Percentiles rank a stretch among this genome's conserved stretches.
Conservation (phyloP, 2,329 filamentous ascomycete genomes). For the Colletotrichum destructivum region DNA sequence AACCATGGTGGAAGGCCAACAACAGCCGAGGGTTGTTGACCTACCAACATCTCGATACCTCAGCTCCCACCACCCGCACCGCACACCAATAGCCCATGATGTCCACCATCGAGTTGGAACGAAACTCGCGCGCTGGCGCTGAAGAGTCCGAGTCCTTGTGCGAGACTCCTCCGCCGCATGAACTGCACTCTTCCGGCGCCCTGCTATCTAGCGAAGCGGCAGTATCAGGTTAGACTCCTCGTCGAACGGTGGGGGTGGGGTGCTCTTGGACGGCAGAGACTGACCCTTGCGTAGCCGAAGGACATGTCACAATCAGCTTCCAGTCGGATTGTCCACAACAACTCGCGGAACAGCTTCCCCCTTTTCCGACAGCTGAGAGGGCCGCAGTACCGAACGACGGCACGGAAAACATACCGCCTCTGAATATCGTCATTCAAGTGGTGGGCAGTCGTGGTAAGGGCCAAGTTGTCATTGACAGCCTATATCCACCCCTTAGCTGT, state of each 20-base stretch:
- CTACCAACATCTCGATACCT: neutral
- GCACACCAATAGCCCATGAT: neutral
- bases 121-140: neutral
- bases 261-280: neutral
- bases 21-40: neutral
- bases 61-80: no score
- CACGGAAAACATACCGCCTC: neutral
- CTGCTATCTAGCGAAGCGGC: slow-evolving; percentile 20
- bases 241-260: no score
- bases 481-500: no score
- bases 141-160: neutral
- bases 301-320: neutral
- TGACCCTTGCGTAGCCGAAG: neutral
- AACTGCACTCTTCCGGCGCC: slow-evolving; percentile 31
- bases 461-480: neutral
- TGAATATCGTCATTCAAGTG: slow-evolving; percentile 43
- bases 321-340: slow-evolving; percentile 1
- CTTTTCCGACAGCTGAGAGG: neutral
- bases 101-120: slow-evolving; percentile 6
- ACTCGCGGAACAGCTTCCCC: slow-evolving; percentile 13
- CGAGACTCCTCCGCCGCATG: slow-evolving; percentile 12
- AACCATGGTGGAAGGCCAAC: neutral
- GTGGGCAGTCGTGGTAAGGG: slow-evolving; percentile 41
- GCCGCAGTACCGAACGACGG: neutral
- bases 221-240: neutral